Base-by-base conservation (phyloP, 2,329 filamentous ascomycete genomes). In the Penicillium decumbens region DNA sequence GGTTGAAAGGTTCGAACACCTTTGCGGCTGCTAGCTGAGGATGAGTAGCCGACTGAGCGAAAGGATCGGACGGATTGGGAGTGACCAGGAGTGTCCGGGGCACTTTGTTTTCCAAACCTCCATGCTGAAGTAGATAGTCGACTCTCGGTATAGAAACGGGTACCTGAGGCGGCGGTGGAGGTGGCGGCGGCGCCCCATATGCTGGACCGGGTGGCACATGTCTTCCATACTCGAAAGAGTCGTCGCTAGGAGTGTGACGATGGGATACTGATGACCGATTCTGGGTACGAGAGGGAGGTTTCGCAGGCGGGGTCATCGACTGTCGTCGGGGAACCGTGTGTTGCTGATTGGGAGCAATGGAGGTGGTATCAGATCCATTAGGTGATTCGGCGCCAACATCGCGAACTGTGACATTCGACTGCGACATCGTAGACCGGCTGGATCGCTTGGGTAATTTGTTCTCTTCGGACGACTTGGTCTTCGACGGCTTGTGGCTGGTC, bases 101-200 rank as follows among this genome's bases (percentile, higher is more conserved):
- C 0, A 93, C 80, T 0, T 83, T 76, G 39, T 86, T 80, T 20
- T 83, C 70, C 15, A 97, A 73, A 0, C 92, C 92, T 33, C 92
- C 92, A 67, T 96, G 86, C 61, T 93, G 89, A 47, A 96, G 78
- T 15, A 97, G 77, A 66, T 97, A 97, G 66, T 97, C 92, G 15
- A 97, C 90, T 53, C 88, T 82, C 0, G 92, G 92, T 10, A 84
- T 79, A 35, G 89, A 83, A 38, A 85, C 77, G 30, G 80, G 77
- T 35, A 79, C 65, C 50, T 83, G 80, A 7, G 89, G 80, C 0
- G 87, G 84, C 1, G 89, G 86, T 2, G 87, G 90, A 0, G 90
- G 89, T 0, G 88, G 89, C 1, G 89, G 82, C 32, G 80, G 77
- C 6, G 67, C 65, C 2, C 66, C 67, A 37, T 62, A 72, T 7